Evolutionary conservation across 495 filamentous ascomycete genomes (phyloP).

Genomic region (Penicillium alfredii): DNA sequence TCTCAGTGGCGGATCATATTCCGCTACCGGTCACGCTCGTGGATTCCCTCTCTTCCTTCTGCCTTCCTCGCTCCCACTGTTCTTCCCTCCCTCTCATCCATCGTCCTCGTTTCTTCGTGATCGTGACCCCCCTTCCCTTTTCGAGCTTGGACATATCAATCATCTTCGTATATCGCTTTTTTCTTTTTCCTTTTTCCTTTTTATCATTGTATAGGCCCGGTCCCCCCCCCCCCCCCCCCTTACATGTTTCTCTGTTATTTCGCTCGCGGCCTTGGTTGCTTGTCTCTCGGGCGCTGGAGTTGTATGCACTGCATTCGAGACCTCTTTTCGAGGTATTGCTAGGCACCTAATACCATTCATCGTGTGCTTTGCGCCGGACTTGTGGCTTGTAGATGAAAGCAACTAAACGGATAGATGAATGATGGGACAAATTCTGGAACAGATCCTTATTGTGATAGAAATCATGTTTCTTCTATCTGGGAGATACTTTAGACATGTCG

Average conservation of each 20-base stretch:
- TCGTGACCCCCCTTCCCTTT: conserved; percentile 1
- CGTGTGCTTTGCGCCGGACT: no score
- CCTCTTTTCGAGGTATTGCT: conserved; percentile 7
- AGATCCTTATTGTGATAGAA: no score
- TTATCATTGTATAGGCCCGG: no score
- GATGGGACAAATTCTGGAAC: no score
- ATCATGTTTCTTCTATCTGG: no score
- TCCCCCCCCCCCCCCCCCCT: neutral
- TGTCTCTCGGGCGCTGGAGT: neutral
- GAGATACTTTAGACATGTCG: no score
- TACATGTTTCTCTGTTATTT: neutral
- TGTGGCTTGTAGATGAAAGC: no score
- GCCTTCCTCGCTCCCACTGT: neutral
- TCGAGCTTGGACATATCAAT: conserved; percentile 21
- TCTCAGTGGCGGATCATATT: no score
- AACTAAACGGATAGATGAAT: no score
- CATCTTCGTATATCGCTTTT: conserved; percentile 12
- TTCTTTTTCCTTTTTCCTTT: conserved; percentile 2
- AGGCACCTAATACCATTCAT: conserved; percentile 22
- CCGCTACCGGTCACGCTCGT: no score
- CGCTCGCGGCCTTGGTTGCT: conserved; percentile 2
- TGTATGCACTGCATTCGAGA: conserved; percentile 11
- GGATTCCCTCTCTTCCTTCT: conserved; percentile 3
- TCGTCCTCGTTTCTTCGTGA: neutral
- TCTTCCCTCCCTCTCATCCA: conserved; percentile 7